Percentiles rank a stretch among this genome's conserved stretches.
Conservation (phyloP, 805 yeast genomes). For the Wickerhamomyces alni region DNA sequence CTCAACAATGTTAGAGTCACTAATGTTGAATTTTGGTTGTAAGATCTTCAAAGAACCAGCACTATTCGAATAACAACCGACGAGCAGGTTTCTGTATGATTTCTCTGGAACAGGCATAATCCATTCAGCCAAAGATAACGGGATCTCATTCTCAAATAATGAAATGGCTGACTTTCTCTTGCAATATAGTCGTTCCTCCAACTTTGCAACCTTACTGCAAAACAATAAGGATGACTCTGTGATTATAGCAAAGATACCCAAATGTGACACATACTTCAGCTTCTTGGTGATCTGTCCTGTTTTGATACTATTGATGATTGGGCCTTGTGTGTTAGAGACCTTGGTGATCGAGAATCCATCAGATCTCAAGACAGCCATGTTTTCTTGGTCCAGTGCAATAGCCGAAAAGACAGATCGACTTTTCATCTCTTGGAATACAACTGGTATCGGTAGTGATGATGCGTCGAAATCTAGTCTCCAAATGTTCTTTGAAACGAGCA, state of each 20-base stretch:
- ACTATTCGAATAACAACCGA: conserved; percentile 26
- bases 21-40: conserved; percentile 8
- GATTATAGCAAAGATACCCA: conserved; percentile 17
- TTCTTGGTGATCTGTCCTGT: conserved; percentile 23
- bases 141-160: conserved; percentile 22
- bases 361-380: conserved; percentile 25
- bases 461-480: conserved; percentile 13
- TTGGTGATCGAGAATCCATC: conserved; percentile 27
- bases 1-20: conserved; percentile 6
- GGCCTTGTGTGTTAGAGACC: conserved; percentile 9
- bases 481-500: conserved; percentile 13
- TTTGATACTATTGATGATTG: conserved; percentile 20
- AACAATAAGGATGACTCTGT: conserved; percentile 17
- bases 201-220: conserved; percentile 9
- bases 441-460: conserved; percentile 9
- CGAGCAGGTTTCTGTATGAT: conserved; percentile 22
- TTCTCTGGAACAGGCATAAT: conserved; percentile 17
- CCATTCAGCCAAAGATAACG: conserved; percentile 30
- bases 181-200: conserved; percentile 6
- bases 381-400: conserved; percentile 3
- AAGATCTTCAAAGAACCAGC: conserved; percentile 21
- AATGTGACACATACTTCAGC: conserved; percentile 20
- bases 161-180: conserved; percentile 1
- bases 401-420: conserved; percentile 11
- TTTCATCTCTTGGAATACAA: conserved; percentile 16